A percentile compares a stretch with the other conserved stretches of the same genome.
These are phyloP conservation scores for Zoysia pacifica DNA, from an alignment of 176 grass and related monocot species.

Conservation along the genomic window DNA sequence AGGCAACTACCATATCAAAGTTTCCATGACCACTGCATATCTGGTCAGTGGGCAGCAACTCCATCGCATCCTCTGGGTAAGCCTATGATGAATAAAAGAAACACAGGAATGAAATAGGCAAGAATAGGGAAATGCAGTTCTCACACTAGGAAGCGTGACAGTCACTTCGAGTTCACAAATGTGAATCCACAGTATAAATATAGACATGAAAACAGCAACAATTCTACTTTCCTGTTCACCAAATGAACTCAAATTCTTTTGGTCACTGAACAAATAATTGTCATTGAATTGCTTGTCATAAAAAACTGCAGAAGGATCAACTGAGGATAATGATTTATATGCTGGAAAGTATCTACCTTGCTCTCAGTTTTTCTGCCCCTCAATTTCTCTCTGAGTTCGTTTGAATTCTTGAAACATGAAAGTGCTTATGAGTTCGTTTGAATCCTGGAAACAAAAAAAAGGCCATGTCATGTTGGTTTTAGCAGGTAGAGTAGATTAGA, in stretches of 20 bases:
- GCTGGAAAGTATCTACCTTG: slow-evolving; percentile 20
- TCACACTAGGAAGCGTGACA: background rate
- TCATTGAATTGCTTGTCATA: slow-evolving; percentile 44
- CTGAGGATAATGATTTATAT: slow-evolving; percentile 42
- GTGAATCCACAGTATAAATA: background rate
- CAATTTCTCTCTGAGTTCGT: too few species aligned
- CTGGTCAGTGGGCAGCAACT: slow-evolving; percentile 47
- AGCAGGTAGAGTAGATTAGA: too few species aligned
- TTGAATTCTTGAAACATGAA: too few species aligned
- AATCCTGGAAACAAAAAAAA: too few species aligned
- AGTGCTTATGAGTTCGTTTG: too few species aligned
- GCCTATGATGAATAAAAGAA: slow-evolving; percentile 42
- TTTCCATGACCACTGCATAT: slow-evolving; percentile 32
- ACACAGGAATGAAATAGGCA: slow-evolving; percentile 7
- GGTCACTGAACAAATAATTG: slow-evolving; percentile 43
- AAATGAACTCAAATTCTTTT: slow-evolving; percentile 42
- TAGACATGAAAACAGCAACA: slow-evolving; percentile 7
- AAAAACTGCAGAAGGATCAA: slow-evolving; percentile 35
- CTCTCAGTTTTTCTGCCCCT: too few species aligned
- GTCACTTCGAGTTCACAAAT: background rate
- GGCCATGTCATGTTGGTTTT: too few species aligned
- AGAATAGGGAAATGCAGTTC: background rate
- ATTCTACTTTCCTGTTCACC: slow-evolving; percentile 53
- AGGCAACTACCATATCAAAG: slow-evolving; percentile 55
- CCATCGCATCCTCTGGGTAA: slow-evolving; percentile 58